Base-by-base conservation (phyloP, 768 basidiomycete genomes). In the Boletellus ananas region DNA sequence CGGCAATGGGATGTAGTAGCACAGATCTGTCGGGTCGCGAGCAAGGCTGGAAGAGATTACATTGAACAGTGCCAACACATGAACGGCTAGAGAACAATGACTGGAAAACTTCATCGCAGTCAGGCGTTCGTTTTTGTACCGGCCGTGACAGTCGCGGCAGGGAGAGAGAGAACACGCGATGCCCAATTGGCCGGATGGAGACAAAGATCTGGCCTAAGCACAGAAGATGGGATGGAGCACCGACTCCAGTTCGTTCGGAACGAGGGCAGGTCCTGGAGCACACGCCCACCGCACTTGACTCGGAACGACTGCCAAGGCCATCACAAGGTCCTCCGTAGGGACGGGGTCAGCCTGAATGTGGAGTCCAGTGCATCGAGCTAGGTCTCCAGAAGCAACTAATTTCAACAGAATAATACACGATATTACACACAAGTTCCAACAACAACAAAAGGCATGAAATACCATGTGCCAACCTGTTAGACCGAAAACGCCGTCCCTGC, bases 401-500 rank as follows among this genome's bases (percentile, higher is more conserved):
- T 37, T 6, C 17, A 37, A 18, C 17, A 37, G 36, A 18, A 4
- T 25, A 25, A 5, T 5, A 25, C 4, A 25, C 17, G 36, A 37
- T 37, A 14, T 16, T 40, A 25, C 23, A 27, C 25, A 29, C 29
- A 21, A 40, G 16, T 25, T 16, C 21, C 9, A 16, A 38, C 48
- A 31, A 27, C 18, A 14, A 12, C 20, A 35, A 36, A 48, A 44
- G 17, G 0, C 7, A 31, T 16, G 37, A 20, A 34, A 16, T 46
- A 45, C 48, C 34, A 34, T n/a, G 12, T 33, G 34, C 37, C 27
- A 31, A 51, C 45, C 10, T 25, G 25, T 37, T 66, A 64, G 29
- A 65, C 43, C 17, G 58, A 55, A 11, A 64, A 64, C 9, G 43
- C 29, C 27, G 20, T 50, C 9, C 57, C 57, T 3, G 67, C 85